Percentiles rank a stretch among this genome's conserved stretches.
Conservation (phyloP, 345 rosid genomes). For the Cardamine resedifolia region DNA sequence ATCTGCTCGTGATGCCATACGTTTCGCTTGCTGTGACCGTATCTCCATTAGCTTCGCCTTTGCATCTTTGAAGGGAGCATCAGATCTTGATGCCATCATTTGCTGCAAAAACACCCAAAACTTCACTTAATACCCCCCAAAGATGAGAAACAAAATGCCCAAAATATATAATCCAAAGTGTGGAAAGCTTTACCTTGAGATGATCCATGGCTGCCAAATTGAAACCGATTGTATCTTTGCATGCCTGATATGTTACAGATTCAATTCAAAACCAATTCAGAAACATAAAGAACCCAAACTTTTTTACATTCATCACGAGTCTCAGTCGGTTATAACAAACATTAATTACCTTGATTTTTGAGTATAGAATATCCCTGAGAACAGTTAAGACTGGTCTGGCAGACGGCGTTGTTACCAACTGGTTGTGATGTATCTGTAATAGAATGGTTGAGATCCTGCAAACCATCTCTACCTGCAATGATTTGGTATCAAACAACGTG, state of each 20-base stretch:
- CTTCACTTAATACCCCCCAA: background rate
- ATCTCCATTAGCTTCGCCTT: slow-evolving; percentile 68
- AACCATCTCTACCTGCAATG: slow-evolving; percentile 76
- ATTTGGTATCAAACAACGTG: background rate
- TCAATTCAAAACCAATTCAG: background rate
- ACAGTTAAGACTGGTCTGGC: slow-evolving; percentile 70
- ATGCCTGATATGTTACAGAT: slow-evolving; percentile 53
- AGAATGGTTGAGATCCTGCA: slow-evolving; percentile 70
- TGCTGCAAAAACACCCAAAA: slow-evolving; percentile 45
- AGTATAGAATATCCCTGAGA: slow-evolving; percentile 66
- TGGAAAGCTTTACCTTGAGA: slow-evolving; percentile 54
- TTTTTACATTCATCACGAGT: background rate
- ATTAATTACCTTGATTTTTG: slow-evolving; percentile 60
- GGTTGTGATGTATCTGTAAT: slow-evolving; percentile 77
- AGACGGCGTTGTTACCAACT: slow-evolving; percentile 74
- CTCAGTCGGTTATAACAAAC: background rate
- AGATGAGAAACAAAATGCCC: background rate
- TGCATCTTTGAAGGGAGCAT: slow-evolving; percentile 82
- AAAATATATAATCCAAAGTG: background rate
- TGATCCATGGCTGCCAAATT: slow-evolving; percentile 98
- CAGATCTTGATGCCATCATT: slow-evolving; percentile 86
- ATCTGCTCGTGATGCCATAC: slow-evolving; percentile 49
- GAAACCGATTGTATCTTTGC: slow-evolving; percentile 84
- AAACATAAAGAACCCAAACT: background rate
- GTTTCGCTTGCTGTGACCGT: slow-evolving; percentile 54